Evolutionary conservation across 306 rosid species (phyloP).

Genomic region (Urtica urens): DNA sequence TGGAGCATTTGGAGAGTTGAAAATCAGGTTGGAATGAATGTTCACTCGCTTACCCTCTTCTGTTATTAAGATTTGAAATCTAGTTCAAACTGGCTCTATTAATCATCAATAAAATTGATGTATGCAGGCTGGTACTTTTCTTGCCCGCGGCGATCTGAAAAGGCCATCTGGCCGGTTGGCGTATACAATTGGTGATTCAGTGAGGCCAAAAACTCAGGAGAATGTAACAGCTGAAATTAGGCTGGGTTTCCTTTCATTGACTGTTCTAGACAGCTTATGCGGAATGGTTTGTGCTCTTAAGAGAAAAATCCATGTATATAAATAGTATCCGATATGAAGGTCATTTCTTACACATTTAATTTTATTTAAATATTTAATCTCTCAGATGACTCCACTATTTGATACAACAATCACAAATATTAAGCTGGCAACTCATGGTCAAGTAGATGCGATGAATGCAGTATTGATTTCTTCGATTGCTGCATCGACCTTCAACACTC

Average conservation of each 20-base stretch:
- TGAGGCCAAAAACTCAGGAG: conserved; percentile 74
- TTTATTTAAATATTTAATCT: conserved; percentile 10
- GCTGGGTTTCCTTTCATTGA: conserved; percentile 73
- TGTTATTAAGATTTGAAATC: neutral
- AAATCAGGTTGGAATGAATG: conserved; percentile 53
- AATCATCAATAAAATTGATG: conserved; percentile 10
- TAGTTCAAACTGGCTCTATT: too few species aligned
- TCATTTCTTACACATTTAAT: conserved; percentile 1
- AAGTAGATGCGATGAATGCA: conserved; percentile 75
- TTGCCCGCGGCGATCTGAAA: conserved; percentile 81
- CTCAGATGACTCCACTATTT: conserved; percentile 87
- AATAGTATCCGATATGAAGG: conserved; percentile 14
- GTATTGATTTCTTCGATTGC: conserved; percentile 89
- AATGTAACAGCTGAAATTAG: conserved; percentile 88
- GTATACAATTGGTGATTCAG: conserved; percentile 63
- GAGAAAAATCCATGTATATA: neutral
- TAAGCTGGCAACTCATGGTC: conserved; percentile 93
- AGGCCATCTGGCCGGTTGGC: conserved; percentile 78
- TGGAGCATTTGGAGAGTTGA: conserved; percentile 99
- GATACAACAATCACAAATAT: conserved; percentile 79
- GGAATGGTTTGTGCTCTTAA: conserved; percentile 61
- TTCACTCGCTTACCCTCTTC: neutral
- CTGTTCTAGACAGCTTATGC: conserved; percentile 78
- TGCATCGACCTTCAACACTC: conserved; percentile 90
- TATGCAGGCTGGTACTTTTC: conserved; percentile 84